Base-by-base conservation (phyloP, 2,329 filamentous ascomycete genomes). In the Hymenoscyphus fraxineus region DNA sequence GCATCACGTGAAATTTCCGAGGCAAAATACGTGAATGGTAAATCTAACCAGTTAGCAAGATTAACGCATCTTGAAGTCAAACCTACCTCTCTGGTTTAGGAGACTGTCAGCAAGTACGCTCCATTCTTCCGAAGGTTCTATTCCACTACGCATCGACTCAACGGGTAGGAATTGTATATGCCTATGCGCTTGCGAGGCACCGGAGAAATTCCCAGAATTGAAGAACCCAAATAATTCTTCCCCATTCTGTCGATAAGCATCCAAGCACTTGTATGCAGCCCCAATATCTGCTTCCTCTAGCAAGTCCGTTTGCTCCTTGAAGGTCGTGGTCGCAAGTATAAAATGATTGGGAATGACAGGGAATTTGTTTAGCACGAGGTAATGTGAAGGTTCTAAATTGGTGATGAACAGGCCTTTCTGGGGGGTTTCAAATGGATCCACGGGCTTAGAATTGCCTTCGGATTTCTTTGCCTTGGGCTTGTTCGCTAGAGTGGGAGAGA, bases 361-460 rank as follows among this genome's bases (percentile, higher is more conserved):
- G 70, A 89, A 92, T 75, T 92, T 92, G 80, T 92, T 92, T 51
- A 92, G 79, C 1, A 92, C 85, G 54, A 92, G 80, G 65, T 82
- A 81, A 75, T 92, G 88, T 9, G 78, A 75, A 0, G 84, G 78
- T 1, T 78, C 79, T 7, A 90, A 72, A 16, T 82, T 75, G 55
- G 87, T 76, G 44, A 88, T 78, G 63, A 89, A 81, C 10, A 84
- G 78, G 5, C 81, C 78, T 2, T 78, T 71, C 0, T 81, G 75
- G 0, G 88, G 88, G 65, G 85, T 80, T 40, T 83, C 85, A 74
- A 92, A 92, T 3, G 88, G 88, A 73, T 92, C 84, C 70, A 83
- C 80, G 2, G 78, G 78, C 58, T 74, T 76, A 32, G 74, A 68
- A 22, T 72, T 67, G 2, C 9, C 19, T 41, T 72, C 67, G 57